These are phyloP conservation scores for Colletotrichum camelliae DNA, from an alignment of 2,329 filamentous ascomycete genomes.

Conservation along the genomic window DNA sequence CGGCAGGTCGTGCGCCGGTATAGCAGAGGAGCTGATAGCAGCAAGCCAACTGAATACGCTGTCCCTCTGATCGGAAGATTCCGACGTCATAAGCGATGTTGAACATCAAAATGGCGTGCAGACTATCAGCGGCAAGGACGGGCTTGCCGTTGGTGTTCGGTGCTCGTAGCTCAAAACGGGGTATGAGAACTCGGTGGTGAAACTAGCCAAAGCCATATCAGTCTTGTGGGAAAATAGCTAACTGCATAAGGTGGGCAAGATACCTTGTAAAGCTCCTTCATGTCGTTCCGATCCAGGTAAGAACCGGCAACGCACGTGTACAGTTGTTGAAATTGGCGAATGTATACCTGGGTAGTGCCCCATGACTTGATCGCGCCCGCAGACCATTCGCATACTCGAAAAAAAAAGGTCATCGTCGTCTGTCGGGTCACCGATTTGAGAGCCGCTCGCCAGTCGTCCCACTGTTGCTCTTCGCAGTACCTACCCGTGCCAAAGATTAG, in stretches of 20 bases:
- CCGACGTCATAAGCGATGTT: slow-evolving; percentile 33
- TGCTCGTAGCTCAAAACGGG: slow-evolving; percentile 24
- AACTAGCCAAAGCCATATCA: slow-evolving; percentile 20
- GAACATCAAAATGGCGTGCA: slow-evolving; percentile 29
- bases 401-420: slow-evolving; percentile 30
- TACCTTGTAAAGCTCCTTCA: slow-evolving; percentile 32
- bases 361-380: slow-evolving; percentile 26
- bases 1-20: slow-evolving; percentile 29
- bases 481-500: not conserved
- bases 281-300: slow-evolving; percentile 29
- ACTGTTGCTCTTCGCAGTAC: slow-evolving; percentile 25
- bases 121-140: slow-evolving; percentile 26
- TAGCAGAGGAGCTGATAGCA: slow-evolving; percentile 33
- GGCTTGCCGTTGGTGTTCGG: slow-evolving; percentile 29
- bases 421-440: slow-evolving; percentile 21
- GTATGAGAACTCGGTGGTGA: slow-evolving; percentile 25
- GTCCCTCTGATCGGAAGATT: slow-evolving; percentile 27
- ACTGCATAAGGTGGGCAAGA: not conserved
- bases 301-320: slow-evolving; percentile 27
- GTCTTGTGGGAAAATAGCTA: not conserved
- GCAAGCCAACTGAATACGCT: slow-evolving; percentile 27
- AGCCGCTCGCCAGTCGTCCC: slow-evolving; percentile 24
- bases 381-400: slow-evolving; percentile 23
- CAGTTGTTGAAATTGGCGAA: slow-evolving; percentile 30
- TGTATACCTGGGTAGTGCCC: slow-evolving; percentile 28